A percentile compares a stretch with the other conserved stretches of the same genome.
Evolutionary conservation across 257 asterid genomes (phyloP).

Genomic region (Rhazya stricta): DNA sequence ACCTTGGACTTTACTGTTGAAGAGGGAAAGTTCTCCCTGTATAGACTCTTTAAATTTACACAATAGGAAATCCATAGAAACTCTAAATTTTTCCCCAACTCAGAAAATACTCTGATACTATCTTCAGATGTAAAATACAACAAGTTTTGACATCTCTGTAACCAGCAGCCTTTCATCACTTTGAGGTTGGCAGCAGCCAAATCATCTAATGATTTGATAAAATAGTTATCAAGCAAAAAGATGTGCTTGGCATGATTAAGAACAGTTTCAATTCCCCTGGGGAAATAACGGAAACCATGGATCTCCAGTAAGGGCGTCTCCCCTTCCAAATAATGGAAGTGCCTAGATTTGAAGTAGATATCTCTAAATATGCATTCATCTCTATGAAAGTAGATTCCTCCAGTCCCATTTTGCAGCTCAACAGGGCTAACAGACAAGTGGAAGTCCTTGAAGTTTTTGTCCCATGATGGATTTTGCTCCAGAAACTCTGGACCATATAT

Average conservation of each 20-base stretch:
- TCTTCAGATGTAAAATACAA: constrained; percentile 2
- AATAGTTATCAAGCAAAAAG: constrained; percentile 9
- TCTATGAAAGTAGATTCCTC: constrained; percentile 3
- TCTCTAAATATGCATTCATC: constrained; percentile 8
- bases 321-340: constrained; percentile 1
- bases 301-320: constrained; percentile 4
- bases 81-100: neutral
- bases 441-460: constrained; percentile 12
- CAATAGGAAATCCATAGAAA: constrained; percentile 13
- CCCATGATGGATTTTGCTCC: constrained; percentile 1
- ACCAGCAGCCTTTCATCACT: constrained; percentile 16
- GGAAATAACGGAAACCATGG: constrained; percentile 11
- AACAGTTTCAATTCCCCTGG: neutral
- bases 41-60: constrained; percentile 7
- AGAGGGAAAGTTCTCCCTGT: constrained; percentile 2
- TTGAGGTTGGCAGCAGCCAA: constrained; percentile 5
- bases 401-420: constrained; percentile 2
- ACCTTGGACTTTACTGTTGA: no score
- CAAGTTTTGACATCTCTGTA: constrained; percentile 5
- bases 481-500: constrained; percentile 5
- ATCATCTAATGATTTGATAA: constrained; percentile 12
- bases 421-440: constrained; percentile 12
- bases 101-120: neutral
- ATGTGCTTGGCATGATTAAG: constrained; percentile 7
- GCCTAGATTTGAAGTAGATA: neutral